A percentile compares a stretch with the other conserved stretches of the same genome.
These are phyloP conservation scores for Cercospora zeina DNA, from an alignment of 2,329 filamentous ascomycete genomes.

Conservation along the genomic window DNA sequence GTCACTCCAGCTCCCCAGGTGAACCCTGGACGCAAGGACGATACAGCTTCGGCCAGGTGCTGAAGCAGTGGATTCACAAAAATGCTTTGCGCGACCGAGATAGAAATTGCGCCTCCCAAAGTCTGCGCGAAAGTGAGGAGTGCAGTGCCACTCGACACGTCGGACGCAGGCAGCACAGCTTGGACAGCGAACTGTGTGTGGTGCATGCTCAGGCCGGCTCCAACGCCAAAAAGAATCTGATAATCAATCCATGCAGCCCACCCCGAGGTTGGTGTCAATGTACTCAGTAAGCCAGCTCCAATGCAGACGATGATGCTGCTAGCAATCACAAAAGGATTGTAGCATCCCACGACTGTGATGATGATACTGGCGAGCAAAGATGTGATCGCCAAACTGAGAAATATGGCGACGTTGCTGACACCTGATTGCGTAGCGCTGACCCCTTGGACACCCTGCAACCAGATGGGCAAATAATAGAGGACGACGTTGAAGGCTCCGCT, in stretches of 20 bases:
- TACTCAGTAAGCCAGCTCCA: slow-evolving; percentile 36
- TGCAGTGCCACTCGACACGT: slow-evolving; percentile 52
- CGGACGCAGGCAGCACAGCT: slow-evolving; percentile 45
- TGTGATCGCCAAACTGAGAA: slow-evolving; percentile 49
- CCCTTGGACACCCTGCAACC: slow-evolving; percentile 49
- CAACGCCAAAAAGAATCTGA: slow-evolving; percentile 42
- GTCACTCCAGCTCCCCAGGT: slow-evolving; percentile 57
- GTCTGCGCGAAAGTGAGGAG: slow-evolving; percentile 53
- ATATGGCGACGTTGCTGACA: slow-evolving; percentile 50
- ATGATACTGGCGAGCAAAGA: slow-evolving; percentile 45
- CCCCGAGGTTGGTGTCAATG: too few relatives aligned
- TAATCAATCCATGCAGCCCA: slow-evolving; percentile 31
- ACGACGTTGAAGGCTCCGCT: slow-evolving; percentile 44
- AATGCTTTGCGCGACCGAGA: slow-evolving; percentile 53
- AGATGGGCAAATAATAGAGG: slow-evolving; percentile 45
- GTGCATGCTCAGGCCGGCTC: slow-evolving; percentile 53
- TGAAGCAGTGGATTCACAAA: slow-evolving; percentile 53
- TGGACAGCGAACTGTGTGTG: slow-evolving; percentile 51
- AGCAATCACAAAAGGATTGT: slow-evolving; percentile 52
- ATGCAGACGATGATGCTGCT: slow-evolving; percentile 47
- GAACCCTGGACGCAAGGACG: slow-evolving; percentile 46
- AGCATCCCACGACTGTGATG: slow-evolving; percentile 50
- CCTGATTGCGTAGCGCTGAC: slow-evolving; percentile 50
- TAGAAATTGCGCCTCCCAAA: slow-evolving; percentile 52
- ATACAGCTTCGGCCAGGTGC: slow-evolving; percentile 43